Evolutionary conservation across 192 early-diverging fungal genomes (phyloP).

Genomic region (Phycomyces blakesleeanus): DNA sequence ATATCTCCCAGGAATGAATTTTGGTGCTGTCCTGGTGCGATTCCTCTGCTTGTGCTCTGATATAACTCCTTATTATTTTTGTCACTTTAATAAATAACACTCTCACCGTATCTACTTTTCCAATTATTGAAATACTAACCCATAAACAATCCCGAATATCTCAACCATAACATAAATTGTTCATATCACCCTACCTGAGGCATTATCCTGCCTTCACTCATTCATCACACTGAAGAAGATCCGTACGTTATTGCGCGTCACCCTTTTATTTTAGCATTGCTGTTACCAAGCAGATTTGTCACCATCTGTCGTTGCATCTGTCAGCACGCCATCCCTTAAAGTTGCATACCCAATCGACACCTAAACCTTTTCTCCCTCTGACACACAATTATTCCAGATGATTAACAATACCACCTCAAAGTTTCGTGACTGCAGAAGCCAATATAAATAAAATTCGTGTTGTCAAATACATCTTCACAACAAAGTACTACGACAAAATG

Average conservation of each 20-base stretch:
- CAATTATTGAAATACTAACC: no score
- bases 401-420: conserved; percentile 12
- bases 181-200: conserved; percentile 20
- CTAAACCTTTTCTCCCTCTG: conserved; percentile 16
- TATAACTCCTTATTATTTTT: no score
- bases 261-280: conserved; percentile 14
- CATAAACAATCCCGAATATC: no score
- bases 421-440: not conserved
- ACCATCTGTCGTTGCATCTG: conserved; percentile 2
- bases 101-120: no score
- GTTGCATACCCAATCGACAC: conserved; percentile 20
- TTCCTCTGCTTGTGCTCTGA: no score
- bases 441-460: not conserved
- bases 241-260: conserved; percentile 18
- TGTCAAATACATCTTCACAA: no score
- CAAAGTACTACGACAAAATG: no score
- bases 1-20: no score
- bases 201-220: conserved; percentile 23
- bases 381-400: conserved; percentile 13
- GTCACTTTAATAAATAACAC: no score
- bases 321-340: conserved; percentile 8
- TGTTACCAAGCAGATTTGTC: conserved; percentile 5
- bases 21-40: no score
- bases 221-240: conserved; percentile 24
- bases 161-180: conserved; percentile 25